These are phyloP conservation scores for Aspergillus baeticus DNA, from an alignment of 495 filamentous ascomycete species.

Conservation along the genomic window DNA sequence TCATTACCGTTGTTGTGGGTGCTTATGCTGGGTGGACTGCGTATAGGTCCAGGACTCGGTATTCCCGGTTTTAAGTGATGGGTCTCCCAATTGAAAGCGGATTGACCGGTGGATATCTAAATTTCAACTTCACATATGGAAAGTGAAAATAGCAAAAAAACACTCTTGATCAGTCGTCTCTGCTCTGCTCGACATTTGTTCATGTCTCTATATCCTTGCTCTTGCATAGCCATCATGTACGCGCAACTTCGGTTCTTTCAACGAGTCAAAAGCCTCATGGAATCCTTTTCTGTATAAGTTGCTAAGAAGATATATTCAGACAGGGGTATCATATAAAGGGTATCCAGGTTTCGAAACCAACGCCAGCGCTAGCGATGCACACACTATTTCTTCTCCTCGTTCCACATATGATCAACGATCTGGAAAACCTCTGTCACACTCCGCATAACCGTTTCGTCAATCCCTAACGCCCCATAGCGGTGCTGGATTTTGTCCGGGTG, in stretches of 20 bases:
- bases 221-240: conserved; percentile 23
- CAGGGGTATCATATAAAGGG: conserved; percentile 8
- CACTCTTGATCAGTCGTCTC: not conserved
- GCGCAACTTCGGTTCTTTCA: conserved; percentile 16
- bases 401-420: conserved; percentile 82
- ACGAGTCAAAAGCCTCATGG: conserved; percentile 14
- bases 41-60: conserved; percentile 70
- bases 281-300: not conserved
- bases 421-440: conserved; percentile 90
- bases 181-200: not conserved
- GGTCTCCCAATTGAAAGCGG: not conserved
- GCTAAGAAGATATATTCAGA: not conserved
- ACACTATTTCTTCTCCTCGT: conserved; percentile 42
- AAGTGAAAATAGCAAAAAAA: conserved; percentile 10
- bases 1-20: conserved; percentile 66
- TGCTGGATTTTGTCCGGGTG: conserved; percentile 99
- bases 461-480: conserved; percentile 63
- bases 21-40: conserved; percentile 82
- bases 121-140: not conserved
- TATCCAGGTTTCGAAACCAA: not conserved
- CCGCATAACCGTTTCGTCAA: conserved; percentile 68
- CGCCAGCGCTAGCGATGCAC: not conserved
- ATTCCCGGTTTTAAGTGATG: conserved; percentile 68
- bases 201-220: conserved; percentile 7
- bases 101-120: not conserved